Percentiles rank a stretch among this genome's conserved stretches.
phyloP scores from a whole-genome alignment of 192 early-diverging fungal species.

The Cetraspora pellucida region DNA sequence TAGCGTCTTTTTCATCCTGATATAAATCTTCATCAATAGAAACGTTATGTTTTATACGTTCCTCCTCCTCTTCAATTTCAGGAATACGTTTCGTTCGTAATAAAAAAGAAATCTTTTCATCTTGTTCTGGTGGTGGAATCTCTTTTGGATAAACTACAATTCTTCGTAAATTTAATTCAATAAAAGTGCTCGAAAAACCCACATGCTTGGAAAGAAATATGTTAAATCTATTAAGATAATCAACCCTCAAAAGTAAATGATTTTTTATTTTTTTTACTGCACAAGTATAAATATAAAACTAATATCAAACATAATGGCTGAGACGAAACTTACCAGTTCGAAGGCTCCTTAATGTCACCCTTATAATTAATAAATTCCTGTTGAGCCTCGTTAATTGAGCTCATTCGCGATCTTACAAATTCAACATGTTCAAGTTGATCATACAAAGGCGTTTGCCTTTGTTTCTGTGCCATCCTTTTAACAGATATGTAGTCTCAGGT shows the following conservation, averaged over 20 bases:
- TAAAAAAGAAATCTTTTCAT: slow-evolving; percentile 7
- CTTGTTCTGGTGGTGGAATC: slow-evolving; percentile 6
- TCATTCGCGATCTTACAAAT: slow-evolving; percentile 23
- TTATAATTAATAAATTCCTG: background rate
- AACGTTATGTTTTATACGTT: slow-evolving; percentile 3
- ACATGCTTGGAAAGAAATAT: slow-evolving; percentile 28
- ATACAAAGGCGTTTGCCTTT: background rate
- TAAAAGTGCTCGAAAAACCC: slow-evolving; percentile 22
- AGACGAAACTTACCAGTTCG: background rate
- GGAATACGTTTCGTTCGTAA: slow-evolving; percentile 29
- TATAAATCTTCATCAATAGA: slow-evolving; percentile 20
- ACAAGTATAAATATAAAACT: background rate
- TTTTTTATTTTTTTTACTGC: background rate
- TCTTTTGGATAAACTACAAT: slow-evolving; percentile 19
- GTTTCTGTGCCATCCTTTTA: background rate
- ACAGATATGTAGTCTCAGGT: no score
- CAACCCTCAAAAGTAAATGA: background rate
- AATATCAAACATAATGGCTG: background rate
- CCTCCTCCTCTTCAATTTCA: slow-evolving; percentile 16
- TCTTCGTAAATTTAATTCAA: slow-evolving; percentile 19
- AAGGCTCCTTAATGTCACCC: background rate
- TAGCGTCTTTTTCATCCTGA: background rate
- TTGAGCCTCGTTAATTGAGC: slow-evolving; percentile 3
- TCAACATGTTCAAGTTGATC: slow-evolving; percentile 27
- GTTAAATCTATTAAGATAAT: slow-evolving; percentile 16